Conservation (phyloP, 176 grass and related monocot genomes). For the Aegilops sharonensis region DNA sequence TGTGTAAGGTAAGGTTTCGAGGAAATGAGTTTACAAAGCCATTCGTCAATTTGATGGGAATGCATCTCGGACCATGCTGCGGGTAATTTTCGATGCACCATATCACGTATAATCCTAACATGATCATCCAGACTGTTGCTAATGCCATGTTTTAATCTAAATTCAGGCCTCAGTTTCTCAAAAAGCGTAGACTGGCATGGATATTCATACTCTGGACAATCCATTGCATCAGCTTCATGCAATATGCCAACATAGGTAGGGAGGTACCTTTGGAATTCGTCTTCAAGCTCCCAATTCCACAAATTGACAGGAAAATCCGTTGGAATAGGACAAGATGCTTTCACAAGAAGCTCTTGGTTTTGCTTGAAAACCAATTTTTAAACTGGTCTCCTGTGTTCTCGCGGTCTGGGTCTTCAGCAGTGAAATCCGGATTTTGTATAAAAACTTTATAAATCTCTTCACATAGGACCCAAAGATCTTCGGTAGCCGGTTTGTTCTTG, state of each 20-base stretch:
- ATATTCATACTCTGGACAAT: background rate
- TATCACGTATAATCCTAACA: background rate
- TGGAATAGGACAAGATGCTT: conserved; percentile 20
- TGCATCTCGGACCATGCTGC: background rate
- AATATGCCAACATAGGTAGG: no score
- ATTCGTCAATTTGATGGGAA: background rate
- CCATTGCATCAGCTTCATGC: no score
- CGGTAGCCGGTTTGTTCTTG: conserved; percentile 7
- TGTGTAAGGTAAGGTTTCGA: background rate
- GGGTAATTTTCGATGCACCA: background rate
- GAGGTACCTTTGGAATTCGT: no score
- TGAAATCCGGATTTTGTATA: background rate
- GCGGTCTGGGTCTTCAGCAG: background rate
- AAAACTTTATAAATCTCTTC: conserved; percentile 44
- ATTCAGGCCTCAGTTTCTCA: conserved; percentile 15
- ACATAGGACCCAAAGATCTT: conserved; percentile 56
- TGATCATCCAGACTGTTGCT: background rate
- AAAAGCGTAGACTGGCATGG: background rate
- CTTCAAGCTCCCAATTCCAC: conserved; percentile 32
- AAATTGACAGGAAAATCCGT: background rate
- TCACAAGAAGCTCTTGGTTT: background rate
- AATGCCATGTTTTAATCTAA: conserved; percentile 15
- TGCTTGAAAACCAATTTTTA: background rate
- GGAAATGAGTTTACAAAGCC: background rate
- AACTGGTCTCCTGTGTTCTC: background rate